phyloP scores from a whole-genome alignment of 495 filamentous ascomycete species.

The Penicillium coffeae region DNA sequence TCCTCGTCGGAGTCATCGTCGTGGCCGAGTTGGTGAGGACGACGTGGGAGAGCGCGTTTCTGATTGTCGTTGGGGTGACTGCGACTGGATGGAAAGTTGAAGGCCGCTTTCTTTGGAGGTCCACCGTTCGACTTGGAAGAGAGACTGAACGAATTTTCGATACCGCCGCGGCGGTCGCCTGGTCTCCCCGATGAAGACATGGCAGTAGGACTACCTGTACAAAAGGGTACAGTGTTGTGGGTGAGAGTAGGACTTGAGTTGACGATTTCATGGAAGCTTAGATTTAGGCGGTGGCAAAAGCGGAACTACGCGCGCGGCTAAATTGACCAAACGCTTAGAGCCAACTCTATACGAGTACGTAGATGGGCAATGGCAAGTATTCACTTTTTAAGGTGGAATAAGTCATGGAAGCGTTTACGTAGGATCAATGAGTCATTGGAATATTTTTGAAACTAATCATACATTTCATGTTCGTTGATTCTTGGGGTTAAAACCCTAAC shows the following conservation, averaged over 20 bases:
- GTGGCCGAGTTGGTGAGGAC: conserved; percentile 33
- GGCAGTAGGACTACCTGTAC: not conserved
- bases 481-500: conserved; percentile 22
- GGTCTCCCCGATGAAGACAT: conserved; percentile 20
- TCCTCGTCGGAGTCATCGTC: conserved; percentile 51
- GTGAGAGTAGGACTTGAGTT: not conserved
- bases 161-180: conserved; percentile 5
- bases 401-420: too few species aligned
- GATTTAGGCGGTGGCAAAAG: conserved; percentile 23
- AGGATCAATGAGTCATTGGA: not conserved
- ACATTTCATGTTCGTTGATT: conserved; percentile 36
- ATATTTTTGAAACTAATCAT: conserved; percentile 29
- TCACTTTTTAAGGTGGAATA: too few species aligned
- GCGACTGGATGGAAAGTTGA: conserved; percentile 32
- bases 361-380: not conserved
- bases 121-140: conserved; percentile 22
- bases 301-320: conserved; percentile 11
- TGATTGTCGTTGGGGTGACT: conserved; percentile 13
- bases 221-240: not conserved
- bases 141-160: conserved; percentile 28
- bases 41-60: conserved; percentile 27
- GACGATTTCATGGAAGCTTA: conserved; percentile 13
- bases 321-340: not conserved
- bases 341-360: not conserved
- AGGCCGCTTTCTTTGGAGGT: conserved; percentile 27